phyloP scores from a whole-genome alignment of 1,284 basidiomycete species.

The Ceratobasidium theobromae region DNA sequence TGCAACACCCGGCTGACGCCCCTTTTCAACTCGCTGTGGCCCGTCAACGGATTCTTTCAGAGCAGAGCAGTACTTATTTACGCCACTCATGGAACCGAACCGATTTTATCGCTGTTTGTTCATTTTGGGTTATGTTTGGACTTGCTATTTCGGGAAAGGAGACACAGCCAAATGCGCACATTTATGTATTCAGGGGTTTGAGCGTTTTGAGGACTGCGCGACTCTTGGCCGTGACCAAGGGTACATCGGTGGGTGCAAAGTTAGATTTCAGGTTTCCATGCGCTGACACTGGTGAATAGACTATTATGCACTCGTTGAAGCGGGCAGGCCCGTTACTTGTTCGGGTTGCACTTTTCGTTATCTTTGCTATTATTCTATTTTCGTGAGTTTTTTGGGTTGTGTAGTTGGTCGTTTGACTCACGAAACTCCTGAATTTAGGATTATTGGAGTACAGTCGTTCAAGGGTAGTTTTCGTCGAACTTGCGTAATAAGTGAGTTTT shows the following conservation, averaged over 20 bases:
- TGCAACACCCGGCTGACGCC: conserved; percentile 48
- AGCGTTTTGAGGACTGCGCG: conserved; percentile 85
- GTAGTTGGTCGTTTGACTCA: conserved; percentile 2
- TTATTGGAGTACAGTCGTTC: conserved; percentile 90
- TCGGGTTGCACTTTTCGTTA: conserved; percentile 86
- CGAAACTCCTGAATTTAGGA: conserved; percentile 48
- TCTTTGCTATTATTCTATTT: conserved; percentile 89
- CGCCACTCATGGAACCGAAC: conserved; percentile 94
- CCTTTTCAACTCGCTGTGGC: conserved; percentile 68
- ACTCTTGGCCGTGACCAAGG: conserved; percentile 84
- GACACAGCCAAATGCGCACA: conserved; percentile 60
- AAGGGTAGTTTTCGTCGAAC: conserved; percentile 73
- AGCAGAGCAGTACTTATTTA: conserved; percentile 69
- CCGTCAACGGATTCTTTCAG: conserved; percentile 55
- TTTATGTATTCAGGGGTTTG: conserved; percentile 87
- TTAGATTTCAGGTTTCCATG: background rate
- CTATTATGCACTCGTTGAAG: conserved; percentile 93
- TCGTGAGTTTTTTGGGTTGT: conserved; percentile 54
- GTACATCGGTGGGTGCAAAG: conserved; percentile 71
- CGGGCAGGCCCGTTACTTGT: conserved; percentile 84
- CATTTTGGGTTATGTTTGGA: conserved; percentile 75
- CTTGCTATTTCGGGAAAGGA: conserved; percentile 71
- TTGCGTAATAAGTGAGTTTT: conserved; percentile 45
- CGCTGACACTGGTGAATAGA: conserved; percentile 49
- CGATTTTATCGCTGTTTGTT: conserved; percentile 80